Base-by-base conservation (phyloP, 176 grass and related monocot genomes). In the Dactylis glomerata region DNA sequence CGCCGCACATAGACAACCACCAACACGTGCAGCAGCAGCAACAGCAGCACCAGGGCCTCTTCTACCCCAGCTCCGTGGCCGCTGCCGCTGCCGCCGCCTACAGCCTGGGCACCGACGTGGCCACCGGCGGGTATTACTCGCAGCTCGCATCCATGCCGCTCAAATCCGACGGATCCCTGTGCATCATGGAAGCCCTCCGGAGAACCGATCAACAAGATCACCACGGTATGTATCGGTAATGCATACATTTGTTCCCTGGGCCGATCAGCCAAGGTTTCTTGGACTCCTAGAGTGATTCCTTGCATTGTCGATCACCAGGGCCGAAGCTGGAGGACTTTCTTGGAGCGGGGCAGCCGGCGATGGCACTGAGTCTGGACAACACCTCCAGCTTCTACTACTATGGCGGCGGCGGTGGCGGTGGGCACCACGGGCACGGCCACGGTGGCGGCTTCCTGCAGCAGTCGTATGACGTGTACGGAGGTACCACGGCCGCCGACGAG, bases 151-250 rank as follows among this genome's bases (percentile, higher is more conserved):
- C 96, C 83, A 99, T 99, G 89, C 96, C 96, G 15, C 91, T 99
- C 84, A 96, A 96, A 70, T 99, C 96, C 24, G 93, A 99, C 38
- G 93, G 96, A 24, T 96, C 96, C 23, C 96, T 99, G 71, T 96
- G 96, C 90, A 95, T 99, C 79, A 99, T 99, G 96, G 96, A 99
- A 81, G 96, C 93, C n/a, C 96, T 99, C 73, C 82, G 81, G 32
- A 73, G 90, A 51, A 90, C 86, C 46, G 93, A 96, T 72, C 89
- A 94, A 66, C 87, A 94, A 66, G 87, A 97, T 61, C 87, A 89
- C 50, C 47, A 91, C 2, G 89, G 89, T 90, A 83, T 5, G 68
- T 47, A 8, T 0, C 28, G 22, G 2, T 36, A 28, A n/a, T 11
- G 8, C 49, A 22, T 32, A n/a, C 68, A 14, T 13, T 50, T 76